phyloP scores from a whole-genome alignment of 345 rosid genomes.

The Salix arbutifolia region DNA sequence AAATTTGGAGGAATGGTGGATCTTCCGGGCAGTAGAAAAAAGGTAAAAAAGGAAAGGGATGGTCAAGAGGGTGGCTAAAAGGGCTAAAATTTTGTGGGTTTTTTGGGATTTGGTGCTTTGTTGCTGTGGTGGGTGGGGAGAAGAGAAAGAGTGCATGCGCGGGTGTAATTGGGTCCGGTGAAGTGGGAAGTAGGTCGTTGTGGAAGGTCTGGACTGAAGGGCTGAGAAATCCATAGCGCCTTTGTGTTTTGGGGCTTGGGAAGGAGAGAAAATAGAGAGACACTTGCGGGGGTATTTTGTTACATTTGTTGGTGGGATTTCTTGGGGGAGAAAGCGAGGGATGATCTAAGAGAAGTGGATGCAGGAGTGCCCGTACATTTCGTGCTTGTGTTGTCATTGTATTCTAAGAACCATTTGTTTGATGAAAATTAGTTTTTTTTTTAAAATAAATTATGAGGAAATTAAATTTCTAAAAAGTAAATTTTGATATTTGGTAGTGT shows the following conservation, averaged over 20 bases:
- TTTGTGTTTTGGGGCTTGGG: neutral
- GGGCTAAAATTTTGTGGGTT: conserved; percentile 22
- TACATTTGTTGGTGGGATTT: neutral
- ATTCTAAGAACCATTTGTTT: too few relatives aligned
- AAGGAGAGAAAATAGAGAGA: neutral
- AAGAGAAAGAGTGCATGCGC: conserved; percentile 34
- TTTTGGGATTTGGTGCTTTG: conserved; percentile 2
- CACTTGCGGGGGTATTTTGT: neutral
- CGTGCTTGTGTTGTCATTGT: too few relatives aligned
- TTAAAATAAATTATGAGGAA: too few relatives aligned
- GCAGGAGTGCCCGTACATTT: too few relatives aligned
- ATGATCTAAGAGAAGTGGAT: neutral
- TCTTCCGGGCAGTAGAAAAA: conserved; percentile 32
- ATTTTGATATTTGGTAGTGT: too few relatives aligned
- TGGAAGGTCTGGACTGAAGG: conserved; percentile 31
- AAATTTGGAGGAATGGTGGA: conserved; percentile 42
- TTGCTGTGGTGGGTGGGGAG: conserved; percentile 3
- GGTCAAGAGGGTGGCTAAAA: conserved; percentile 27
- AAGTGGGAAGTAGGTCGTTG: conserved; percentile 36
- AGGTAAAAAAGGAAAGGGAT: conserved; percentile 39
- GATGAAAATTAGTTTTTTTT: too few relatives aligned
- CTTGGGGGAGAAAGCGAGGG: neutral
- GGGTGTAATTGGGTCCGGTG: conserved; percentile 54
- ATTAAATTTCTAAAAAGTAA: too few relatives aligned
- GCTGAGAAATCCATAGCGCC: conserved; percentile 29